Evolutionary conservation across 2,329 filamentous ascomycete species (phyloP).

Genomic region (Neonectria sp.): DNA sequence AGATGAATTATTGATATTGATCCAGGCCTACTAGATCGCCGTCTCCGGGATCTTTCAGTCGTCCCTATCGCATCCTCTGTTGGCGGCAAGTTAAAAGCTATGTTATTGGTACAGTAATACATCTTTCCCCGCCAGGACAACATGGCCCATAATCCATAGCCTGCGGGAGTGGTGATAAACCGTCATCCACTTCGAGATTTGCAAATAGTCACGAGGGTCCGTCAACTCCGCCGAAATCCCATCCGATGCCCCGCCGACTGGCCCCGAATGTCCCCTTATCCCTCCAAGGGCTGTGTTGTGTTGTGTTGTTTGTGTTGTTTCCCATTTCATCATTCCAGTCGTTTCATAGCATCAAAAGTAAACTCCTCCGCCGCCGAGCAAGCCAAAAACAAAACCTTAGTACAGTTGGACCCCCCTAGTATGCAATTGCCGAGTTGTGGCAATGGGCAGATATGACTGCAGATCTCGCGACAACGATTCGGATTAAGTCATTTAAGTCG

Average conservation of each 20-base stretch:
- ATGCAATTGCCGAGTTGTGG: slow-evolving; percentile 45
- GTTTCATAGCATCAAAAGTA: slow-evolving; percentile 43
- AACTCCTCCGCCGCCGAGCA: slow-evolving; percentile 24
- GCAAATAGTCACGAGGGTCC: slow-evolving; percentile 47
- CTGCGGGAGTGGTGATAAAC: slow-evolving; percentile 34
- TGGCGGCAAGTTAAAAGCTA: slow-evolving; percentile 23
- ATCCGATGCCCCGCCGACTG: slow-evolving; percentile 24
- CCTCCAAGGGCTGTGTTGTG: slow-evolving; percentile 15
- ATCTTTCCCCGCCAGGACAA: slow-evolving; percentile 39
- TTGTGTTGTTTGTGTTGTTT: slow-evolving; percentile 36
- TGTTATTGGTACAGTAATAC: slow-evolving; percentile 52
- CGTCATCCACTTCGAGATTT: slow-evolving; percentile 44
- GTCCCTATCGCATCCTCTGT: slow-evolving; percentile 19
- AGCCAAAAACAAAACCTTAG: slow-evolving; percentile 36
- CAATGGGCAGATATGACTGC: slow-evolving; percentile 40
- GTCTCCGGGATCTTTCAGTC: slow-evolving; percentile 7
- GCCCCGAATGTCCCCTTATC: slow-evolving; percentile 6
- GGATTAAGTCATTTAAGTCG: slow-evolving; percentile 60
- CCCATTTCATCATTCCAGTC: slow-evolving; percentile 47
- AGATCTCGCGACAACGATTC: slow-evolving; percentile 30
- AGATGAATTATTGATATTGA: slow-evolving; percentile 25
- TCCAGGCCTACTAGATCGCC: slow-evolving; percentile 6
- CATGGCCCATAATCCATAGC: slow-evolving; percentile 1
- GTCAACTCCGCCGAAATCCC: slow-evolving; percentile 40
- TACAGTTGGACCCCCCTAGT: slow-evolving; percentile 40